phyloP scores from a whole-genome alignment of 1,284 basidiomycete species.

The Sporisorium scitamineum region DNA sequence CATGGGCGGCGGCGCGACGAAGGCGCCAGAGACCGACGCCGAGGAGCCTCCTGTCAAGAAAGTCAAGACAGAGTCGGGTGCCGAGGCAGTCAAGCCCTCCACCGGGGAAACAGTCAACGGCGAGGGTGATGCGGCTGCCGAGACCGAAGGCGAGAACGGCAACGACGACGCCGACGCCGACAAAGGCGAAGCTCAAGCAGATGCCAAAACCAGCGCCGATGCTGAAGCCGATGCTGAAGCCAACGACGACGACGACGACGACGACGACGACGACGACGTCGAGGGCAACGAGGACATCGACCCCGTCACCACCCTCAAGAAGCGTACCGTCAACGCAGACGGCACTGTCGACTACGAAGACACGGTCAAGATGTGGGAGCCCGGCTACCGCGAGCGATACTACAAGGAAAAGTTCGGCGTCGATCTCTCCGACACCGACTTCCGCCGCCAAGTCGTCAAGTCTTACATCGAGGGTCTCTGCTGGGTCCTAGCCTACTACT shows the following conservation, averaged over 20 bases:
- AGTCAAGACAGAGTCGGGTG: conserved; percentile 38
- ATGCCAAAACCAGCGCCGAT: background rate
- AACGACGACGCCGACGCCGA: conserved; percentile 41
- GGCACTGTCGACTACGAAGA: conserved; percentile 86
- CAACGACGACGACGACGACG: conserved; percentile 70
- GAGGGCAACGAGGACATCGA: conserved; percentile 55
- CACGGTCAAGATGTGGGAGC: conserved; percentile 81
- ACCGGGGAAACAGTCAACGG: too few species aligned
- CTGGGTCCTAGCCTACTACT: conserved; percentile 98
- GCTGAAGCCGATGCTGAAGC: conserved; percentile 74
- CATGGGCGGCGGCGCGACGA: conserved; percentile 73
- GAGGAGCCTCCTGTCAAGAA: conserved; percentile 35
- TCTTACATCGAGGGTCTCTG: conserved; percentile 92
- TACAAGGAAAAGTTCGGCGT: conserved; percentile 93
- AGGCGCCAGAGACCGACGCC: conserved; percentile 62
- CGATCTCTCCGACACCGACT: conserved; percentile 78
- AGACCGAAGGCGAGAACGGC: conserved; percentile 8
- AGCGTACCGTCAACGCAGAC: conserved; percentile 65
- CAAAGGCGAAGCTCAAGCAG: conserved; percentile 70
- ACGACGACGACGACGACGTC: conserved; percentile 74
- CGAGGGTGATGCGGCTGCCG: conserved; percentile 15
- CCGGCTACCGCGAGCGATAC: conserved; percentile 87
- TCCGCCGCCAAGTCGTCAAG: conserved; percentile 82
- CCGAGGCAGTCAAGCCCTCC: conserved; percentile 19
- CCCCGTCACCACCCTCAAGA: conserved; percentile 52